These are phyloP conservation scores for Antitrichia curtipendula DNA, from an alignment of 225 moss, liverwort and hornwort species.

Conservation along the genomic window DNA sequence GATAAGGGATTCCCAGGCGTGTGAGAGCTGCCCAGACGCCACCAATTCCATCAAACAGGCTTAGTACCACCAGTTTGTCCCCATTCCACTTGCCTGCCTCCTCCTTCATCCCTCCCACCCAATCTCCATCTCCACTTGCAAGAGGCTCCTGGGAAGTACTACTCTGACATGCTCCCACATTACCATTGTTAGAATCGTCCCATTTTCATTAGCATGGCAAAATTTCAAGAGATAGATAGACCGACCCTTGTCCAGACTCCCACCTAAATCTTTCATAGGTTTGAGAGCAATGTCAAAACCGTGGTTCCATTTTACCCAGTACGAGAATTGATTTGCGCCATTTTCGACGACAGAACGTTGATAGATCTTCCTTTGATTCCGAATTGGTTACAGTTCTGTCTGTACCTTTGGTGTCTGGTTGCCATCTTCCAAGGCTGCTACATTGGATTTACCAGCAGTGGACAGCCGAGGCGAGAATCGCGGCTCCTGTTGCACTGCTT, in stretches of 20 bases:
- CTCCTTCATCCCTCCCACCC: conserved; percentile 7
- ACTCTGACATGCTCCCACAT: neutral
- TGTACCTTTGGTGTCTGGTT: neutral
- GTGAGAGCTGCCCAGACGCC: conserved; percentile 33
- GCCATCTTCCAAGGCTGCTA: neutral
- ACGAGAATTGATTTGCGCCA: neutral
- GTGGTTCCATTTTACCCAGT: neutral
- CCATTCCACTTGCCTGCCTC: conserved; percentile 23
- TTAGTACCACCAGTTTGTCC: conserved; percentile 21
- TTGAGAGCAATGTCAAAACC: neutral
- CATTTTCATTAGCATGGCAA: neutral
- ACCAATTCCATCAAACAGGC: conserved; percentile 39
- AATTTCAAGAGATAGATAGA: neutral
- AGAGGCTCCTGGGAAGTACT: neutral
- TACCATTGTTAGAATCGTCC: neutral
- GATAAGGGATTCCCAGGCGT: conserved; percentile 18
- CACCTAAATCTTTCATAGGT: neutral
- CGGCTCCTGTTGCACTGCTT: neutral
- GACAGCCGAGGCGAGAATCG: neutral
- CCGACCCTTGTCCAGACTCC: neutral
- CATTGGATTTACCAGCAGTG: neutral
- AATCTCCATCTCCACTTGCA: conserved; percentile 13
- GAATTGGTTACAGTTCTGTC: neutral
- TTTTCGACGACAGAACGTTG: neutral
- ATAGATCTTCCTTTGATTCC: neutral